These are phyloP conservation scores for Gossypium ekmanianum DNA, from an alignment of 345 rosid species.

Conservation along the genomic window DNA sequence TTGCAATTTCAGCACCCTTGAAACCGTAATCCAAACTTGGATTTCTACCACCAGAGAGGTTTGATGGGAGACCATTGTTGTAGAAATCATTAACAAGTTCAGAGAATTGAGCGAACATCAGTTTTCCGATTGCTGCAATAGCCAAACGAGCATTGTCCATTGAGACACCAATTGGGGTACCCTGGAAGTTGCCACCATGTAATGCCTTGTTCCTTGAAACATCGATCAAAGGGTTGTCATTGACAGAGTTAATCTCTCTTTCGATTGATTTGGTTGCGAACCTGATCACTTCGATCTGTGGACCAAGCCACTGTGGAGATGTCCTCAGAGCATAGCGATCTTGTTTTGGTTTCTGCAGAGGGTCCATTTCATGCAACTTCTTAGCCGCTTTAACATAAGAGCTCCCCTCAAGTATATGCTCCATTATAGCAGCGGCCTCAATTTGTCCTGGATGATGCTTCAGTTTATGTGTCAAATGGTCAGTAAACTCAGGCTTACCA, in stretches of 20 bases:
- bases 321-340: conserved; percentile 54
- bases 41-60: conserved; percentile 58
- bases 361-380: conserved; percentile 43
- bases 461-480: conserved; percentile 49
- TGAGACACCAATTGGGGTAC: conserved; percentile 55
- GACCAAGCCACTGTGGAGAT: conserved; percentile 61
- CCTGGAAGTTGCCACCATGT: conserved; percentile 68
- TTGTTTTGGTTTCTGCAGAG: conserved; percentile 51
- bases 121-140: conserved; percentile 44
- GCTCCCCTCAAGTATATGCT: conserved; percentile 48
- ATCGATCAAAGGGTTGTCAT: conserved; percentile 68
- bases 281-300: conserved; percentile 51
- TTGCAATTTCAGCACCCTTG: conserved; percentile 75
- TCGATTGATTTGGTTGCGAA: conserved; percentile 43
- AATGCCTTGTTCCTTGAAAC: conserved; percentile 66
- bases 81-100: conserved; percentile 74
- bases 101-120: conserved; percentile 58
- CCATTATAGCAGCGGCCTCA: conserved; percentile 61
- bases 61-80: conserved; percentile 76
- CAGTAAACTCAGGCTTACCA: conserved; percentile 52
- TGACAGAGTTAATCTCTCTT: conserved; percentile 54
- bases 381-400: conserved; percentile 39
- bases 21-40: conserved; percentile 78
- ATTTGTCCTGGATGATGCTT: conserved; percentile 64
- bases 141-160: conserved; percentile 54